These are phyloP conservation scores for Coelastrella sp. DNA, from an alignment of 139 green algal genomes.

Conservation along the genomic window DNA sequence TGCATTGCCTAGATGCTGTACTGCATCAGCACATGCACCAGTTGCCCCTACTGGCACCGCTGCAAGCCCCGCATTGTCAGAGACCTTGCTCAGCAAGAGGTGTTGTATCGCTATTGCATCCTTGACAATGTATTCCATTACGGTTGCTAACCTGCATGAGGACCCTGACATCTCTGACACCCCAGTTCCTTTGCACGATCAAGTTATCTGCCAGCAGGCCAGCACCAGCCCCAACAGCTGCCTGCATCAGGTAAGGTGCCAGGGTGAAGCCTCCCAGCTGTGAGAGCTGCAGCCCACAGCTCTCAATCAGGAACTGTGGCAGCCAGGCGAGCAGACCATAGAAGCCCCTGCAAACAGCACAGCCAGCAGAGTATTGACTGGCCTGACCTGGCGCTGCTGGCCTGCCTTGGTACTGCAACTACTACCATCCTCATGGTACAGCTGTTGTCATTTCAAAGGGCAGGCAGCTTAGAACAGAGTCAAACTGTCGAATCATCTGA, in stretches of 20 bases:
- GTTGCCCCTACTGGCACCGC: too few species aligned
- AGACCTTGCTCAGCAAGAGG: not conserved
- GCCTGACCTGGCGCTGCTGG: too few species aligned
- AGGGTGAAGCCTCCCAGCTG: constrained; percentile 79
- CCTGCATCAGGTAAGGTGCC: constrained; percentile 77
- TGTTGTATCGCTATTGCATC: not conserved
- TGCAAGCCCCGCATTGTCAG: too few species aligned
- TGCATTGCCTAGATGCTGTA: too few species aligned
- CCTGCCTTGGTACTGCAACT: too few species aligned
- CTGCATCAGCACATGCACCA: too few species aligned
- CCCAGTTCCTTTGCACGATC: constrained; percentile 47
- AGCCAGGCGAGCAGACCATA: constrained; percentile 85
- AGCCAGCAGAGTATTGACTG: too few species aligned
- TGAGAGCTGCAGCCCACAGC: constrained; percentile 40
- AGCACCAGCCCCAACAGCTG: constrained; percentile 53
- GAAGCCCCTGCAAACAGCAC: not conserved
- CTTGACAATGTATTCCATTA: not conserved
- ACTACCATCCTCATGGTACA: too few species aligned
- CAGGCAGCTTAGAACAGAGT: too few species aligned
- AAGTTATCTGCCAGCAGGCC: constrained; percentile 63
- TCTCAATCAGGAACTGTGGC: constrained; percentile 80
- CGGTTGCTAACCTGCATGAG: constrained; percentile 53
- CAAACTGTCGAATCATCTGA: too few species aligned
- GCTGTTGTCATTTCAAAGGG: too few species aligned
- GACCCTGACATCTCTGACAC: constrained; percentile 57